Conservation (phyloP, 108 stramenopile species). For the Ochromonas danica region DNA sequence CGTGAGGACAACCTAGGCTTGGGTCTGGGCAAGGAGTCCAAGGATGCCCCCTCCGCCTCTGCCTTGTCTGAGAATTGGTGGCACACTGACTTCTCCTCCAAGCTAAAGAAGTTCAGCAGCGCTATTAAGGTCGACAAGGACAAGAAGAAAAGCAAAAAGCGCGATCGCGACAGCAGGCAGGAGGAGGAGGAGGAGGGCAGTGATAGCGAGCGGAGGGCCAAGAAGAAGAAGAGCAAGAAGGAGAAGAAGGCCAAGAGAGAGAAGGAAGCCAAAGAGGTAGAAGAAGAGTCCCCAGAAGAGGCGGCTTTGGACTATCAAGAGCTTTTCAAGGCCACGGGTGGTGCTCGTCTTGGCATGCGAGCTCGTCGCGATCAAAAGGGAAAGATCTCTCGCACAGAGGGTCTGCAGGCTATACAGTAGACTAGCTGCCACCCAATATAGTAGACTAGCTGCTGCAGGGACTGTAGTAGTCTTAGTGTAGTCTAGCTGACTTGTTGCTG, state of each 20-base stretch:
- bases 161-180: conserved; percentile 11
- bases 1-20: conserved; percentile 69
- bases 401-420: too few species aligned
- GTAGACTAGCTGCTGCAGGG: too few species aligned
- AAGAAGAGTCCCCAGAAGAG: conserved; percentile 36
- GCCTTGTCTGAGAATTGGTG: conserved; percentile 67
- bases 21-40: conserved; percentile 43
- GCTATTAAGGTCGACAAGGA: conserved; percentile 42
- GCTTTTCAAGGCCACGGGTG: conserved; percentile 80
- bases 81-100: conserved; percentile 69
- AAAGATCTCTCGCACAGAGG: conserved; percentile 78
- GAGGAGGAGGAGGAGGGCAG: too few species aligned
- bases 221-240: conserved; percentile 42
- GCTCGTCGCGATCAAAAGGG: conserved; percentile 67
- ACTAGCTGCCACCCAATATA: too few species aligned
- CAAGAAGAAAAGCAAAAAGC: conserved; percentile 45
- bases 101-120: conserved; percentile 57
- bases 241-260: conserved; percentile 36
- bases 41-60: neutral
- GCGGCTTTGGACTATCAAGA: conserved; percentile 55
- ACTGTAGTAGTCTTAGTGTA: too few species aligned
- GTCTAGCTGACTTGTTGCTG: too few species aligned
- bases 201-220: too few species aligned
- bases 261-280: too few species aligned
- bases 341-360: conserved; percentile 77